These are phyloP conservation scores for Solanum stenotomum DNA, from an alignment of 257 asterid species.

Conservation along the genomic window DNA sequence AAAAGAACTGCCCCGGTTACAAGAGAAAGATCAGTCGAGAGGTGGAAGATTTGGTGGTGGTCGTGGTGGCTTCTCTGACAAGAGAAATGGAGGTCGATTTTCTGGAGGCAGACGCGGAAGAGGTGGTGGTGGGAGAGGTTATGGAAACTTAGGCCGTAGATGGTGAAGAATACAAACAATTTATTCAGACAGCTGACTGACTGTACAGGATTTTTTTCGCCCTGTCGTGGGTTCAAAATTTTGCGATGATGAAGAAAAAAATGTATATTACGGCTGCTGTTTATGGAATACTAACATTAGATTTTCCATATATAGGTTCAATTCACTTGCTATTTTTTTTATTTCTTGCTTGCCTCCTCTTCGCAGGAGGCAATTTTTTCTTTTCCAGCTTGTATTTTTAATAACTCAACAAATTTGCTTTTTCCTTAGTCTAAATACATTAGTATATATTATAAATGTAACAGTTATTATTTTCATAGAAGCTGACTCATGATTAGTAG, in stretches of 20 bases:
- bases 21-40: conserved; percentile 53
- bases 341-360: no score
- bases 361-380: no score
- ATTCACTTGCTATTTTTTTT: neutral
- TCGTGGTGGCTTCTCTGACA: conserved; percentile 22
- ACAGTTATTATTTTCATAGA: neutral
- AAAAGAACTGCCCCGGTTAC: conserved; percentile 50
- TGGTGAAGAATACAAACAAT: conserved; percentile 30
- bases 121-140: conserved; percentile 27
- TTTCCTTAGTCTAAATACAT: no score
- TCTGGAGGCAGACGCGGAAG: conserved; percentile 26
- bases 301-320: neutral
- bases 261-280: neutral
- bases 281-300: neutral
- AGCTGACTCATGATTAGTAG: neutral
- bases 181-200: neutral
- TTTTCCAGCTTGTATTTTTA: neutral
- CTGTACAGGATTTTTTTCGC: neutral
- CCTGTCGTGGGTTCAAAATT: neutral
- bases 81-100: conserved; percentile 25
- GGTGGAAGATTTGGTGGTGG: conserved; percentile 40
- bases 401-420: neutral
- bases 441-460: neutral
- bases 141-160: conserved; percentile 22
- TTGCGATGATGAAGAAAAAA: neutral